phyloP scores from a whole-genome alignment of 352 stramenopile species.

The Phytophthora nicotianae region DNA sequence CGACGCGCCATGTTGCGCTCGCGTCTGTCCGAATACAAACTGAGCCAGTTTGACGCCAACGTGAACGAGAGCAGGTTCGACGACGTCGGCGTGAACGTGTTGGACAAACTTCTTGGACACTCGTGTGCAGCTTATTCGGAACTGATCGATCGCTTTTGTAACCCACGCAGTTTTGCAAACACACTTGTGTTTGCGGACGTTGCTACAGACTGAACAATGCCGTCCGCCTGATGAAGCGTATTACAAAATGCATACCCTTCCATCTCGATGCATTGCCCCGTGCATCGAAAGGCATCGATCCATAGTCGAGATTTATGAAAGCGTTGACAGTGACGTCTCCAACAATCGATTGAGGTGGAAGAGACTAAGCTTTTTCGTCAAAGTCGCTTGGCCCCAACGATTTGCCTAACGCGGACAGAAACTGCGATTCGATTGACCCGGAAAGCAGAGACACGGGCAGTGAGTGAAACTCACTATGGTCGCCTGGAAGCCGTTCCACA shows the following conservation, averaged over 20 bases:
- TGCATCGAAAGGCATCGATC: slow-evolving; percentile 6
- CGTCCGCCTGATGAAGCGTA: slow-evolving; percentile 1
- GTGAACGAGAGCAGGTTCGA: slow-evolving; percentile 11
- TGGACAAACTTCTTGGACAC: slow-evolving; percentile 15
- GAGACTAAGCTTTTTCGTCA: slow-evolving; percentile 14
- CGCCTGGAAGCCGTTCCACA: slow-evolving; percentile 5
- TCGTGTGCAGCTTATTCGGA: slow-evolving; percentile 27
- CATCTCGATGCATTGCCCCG: slow-evolving; percentile 6
- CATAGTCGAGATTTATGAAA: not conserved
- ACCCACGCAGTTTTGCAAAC: slow-evolving; percentile 9
- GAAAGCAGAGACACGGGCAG: slow-evolving; percentile 15
- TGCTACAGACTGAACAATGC: not conserved
- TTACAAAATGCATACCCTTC: slow-evolving; percentile 21
- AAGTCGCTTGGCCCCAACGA: not conserved
- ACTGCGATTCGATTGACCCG: slow-evolving; percentile 14
- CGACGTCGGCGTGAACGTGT: slow-evolving; percentile 1
- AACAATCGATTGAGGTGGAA: slow-evolving; percentile 15
- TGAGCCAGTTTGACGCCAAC: slow-evolving; percentile 18
- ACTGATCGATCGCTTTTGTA: slow-evolving; percentile 20
- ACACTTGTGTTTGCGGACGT: not conserved
- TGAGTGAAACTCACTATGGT: not conserved
- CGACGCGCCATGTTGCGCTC: slow-evolving; percentile 26
- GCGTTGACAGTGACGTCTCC: slow-evolving; percentile 5
- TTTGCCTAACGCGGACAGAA: not conserved
- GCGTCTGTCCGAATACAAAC: slow-evolving; percentile 24